Conservation (phyloP, 352 stramenopile species). For the Phytophthora sp. region DNA sequence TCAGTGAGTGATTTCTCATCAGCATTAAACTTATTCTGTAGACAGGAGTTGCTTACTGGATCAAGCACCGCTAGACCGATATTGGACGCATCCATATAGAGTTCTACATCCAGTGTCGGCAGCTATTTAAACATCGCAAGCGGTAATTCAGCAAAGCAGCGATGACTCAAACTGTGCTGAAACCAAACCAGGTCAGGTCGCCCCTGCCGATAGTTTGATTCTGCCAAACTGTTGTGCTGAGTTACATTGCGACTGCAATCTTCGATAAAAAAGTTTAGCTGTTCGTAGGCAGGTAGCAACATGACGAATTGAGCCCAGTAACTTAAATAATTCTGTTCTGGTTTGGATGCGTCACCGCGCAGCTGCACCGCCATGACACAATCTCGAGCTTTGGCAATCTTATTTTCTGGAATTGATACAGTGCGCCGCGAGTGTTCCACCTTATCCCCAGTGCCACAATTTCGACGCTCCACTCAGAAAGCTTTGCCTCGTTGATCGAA, state of each 20-base stretch:
- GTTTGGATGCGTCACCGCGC: no score
- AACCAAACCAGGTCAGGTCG: background rate
- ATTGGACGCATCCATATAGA: slow-evolving; percentile 20
- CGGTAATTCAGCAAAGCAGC: background rate
- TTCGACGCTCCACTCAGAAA: background rate
- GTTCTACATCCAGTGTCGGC: background rate
- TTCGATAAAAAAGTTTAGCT: slow-evolving; percentile 2
- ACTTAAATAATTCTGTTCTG: no score
- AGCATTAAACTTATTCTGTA: slow-evolving; percentile 4
- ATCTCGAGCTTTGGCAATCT: background rate
- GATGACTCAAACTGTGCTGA: no score
- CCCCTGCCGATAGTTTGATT: background rate
- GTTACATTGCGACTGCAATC: background rate
- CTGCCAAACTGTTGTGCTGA: no score
- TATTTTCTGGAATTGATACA: background rate
- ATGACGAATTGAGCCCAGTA: slow-evolving; percentile 4
- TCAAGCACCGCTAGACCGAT: slow-evolving; percentile 1
- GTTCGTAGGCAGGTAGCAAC: background rate
- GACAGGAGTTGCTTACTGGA: background rate
- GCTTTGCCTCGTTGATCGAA: slow-evolving; percentile 6
- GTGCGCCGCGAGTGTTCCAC: background rate
- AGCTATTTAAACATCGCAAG: background rate
- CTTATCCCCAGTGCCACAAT: no score
- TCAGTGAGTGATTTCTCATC: background rate
- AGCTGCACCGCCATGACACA: background rate